Evolutionary conservation across 2,329 filamentous ascomycete species (phyloP).

Genomic region (Claviceps sp.): DNA sequence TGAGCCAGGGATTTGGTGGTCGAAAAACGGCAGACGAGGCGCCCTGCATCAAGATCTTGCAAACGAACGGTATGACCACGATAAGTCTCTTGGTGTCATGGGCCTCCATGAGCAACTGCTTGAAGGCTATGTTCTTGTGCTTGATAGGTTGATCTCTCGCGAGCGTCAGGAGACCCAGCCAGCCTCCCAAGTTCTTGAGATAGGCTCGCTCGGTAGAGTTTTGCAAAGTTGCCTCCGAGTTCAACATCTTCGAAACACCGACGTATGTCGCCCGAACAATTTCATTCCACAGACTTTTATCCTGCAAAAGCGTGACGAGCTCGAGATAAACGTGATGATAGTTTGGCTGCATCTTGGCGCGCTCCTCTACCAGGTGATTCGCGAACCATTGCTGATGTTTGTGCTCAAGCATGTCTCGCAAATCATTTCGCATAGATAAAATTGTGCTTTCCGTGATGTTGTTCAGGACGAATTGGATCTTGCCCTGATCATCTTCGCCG

Average conservation of each 20-base stretch:
- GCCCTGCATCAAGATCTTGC: conserved; percentile 84
- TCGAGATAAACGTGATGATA: conserved; percentile 90
- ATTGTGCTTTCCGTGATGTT: conserved; percentile 89
- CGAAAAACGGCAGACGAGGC: conserved; percentile 77
- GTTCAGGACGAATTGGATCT: conserved; percentile 90
- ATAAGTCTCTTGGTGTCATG: conserved; percentile 85
- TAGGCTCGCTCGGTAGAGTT: conserved; percentile 75
- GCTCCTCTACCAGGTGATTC: conserved; percentile 83
- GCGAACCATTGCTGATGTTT: conserved; percentile 95
- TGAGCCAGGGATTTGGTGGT: conserved; percentile 92
- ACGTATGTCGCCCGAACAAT: conserved; percentile 88
- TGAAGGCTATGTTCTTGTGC: conserved; percentile 94
- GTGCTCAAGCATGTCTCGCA: conserved; percentile 64
- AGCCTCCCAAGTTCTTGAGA: conserved; percentile 83
- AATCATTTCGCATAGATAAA: conserved; percentile 67
- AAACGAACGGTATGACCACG: conserved; percentile 92
- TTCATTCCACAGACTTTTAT: conserved; percentile 69
- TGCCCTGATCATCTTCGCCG: conserved; percentile 73
- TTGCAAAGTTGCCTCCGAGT: conserved; percentile 75
- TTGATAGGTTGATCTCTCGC: conserved; percentile 92
- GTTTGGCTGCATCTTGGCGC: conserved; percentile 94
- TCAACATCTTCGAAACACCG: conserved; percentile 74
- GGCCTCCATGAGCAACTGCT: conserved; percentile 84
- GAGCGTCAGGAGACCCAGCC: conserved; percentile 86
- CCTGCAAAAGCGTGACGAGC: conserved; percentile 69